A percentile compares a stretch with the other conserved stretches of the same genome.
These are phyloP conservation scores for Iris pallida DNA, from an alignment of 116 monocot species.

Conservation along the genomic window DNA sequence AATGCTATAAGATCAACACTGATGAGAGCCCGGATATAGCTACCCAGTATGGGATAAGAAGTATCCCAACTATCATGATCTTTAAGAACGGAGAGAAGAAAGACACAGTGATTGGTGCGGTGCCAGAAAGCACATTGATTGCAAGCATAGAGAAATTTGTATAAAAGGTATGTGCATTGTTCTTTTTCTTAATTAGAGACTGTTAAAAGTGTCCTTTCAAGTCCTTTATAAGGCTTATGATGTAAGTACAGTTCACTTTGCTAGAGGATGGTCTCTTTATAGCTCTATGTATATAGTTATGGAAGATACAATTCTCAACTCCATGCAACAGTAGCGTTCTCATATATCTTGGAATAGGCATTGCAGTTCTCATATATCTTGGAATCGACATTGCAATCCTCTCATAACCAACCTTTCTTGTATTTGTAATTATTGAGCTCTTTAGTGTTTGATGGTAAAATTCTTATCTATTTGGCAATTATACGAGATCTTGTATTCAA, in stretches of 20 bases:
- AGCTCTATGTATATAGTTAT: not conserved
- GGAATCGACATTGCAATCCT: too few relatives aligned
- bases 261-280: not conserved
- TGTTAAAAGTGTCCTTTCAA: not conserved
- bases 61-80: slow-evolving; percentile 25
- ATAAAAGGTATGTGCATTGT: not conserved
- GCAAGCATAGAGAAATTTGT: slow-evolving; percentile 21
- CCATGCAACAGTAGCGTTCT: not conserved
- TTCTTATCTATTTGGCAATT: too few relatives aligned
- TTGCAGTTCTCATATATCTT: too few relatives aligned
- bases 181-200: not conserved
- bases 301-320: not conserved
- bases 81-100: slow-evolving; percentile 31
- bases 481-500: too few relatives aligned
- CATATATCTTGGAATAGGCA: too few relatives aligned
- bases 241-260: not conserved
- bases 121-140: slow-evolving; percentile 20
- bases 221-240: not conserved
- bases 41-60: slow-evolving; percentile 20
- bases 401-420: too few relatives aligned
- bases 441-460: too few relatives aligned
- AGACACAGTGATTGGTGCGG: slow-evolving; percentile 22
- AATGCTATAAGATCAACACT: slow-evolving; percentile 21
- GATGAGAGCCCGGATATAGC: slow-evolving; percentile 20
- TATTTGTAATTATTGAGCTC: too few relatives aligned